Base-by-base conservation (phyloP, 2,329 filamentous ascomycete genomes). In the Alternaria dauci region DNA sequence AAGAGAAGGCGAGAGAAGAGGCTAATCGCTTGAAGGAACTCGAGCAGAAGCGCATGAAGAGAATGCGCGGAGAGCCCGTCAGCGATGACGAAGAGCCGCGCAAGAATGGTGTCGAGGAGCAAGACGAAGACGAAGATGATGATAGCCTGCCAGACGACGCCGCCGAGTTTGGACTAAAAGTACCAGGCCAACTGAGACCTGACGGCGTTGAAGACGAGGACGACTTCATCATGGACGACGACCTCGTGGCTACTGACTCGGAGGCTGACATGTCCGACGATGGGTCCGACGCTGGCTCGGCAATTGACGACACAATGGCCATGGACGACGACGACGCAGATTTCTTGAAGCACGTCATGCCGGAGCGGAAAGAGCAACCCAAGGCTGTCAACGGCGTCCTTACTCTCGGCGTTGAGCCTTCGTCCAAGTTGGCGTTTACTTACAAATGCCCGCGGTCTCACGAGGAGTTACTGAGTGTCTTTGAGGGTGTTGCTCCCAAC, bases 161-260 rank as follows among this genome's bases (percentile, higher is more conserved):
- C 14, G 85, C 82, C 50, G 82, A 84, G 51, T 90, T 89, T 71
- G 88, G 88, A 1, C 79, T 90, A n/a, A 85, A 85, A 4, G 85
- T 90, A 73, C 55, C 65, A 38, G 44, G 70, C 84, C 90, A 72
- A 28, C 71, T 71, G 26, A 72, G 76, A 73, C 67, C 75, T 65
- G 62, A 72, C 55, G 68, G 78, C 67, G 59, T 96, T 34, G 93
- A 97, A 66, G 94, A 97, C 69, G 94, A 98, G 75, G 94, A 98
- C 70, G 93, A 97, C 70, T 98, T 98, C 71, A 76, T 94, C 26
- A 89, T 97, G 63, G 94, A 98, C 60, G 92, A 95, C 63, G 91
- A 96, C 72, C 84, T 98, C 16, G 86, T 97, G 34, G 93, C 93
- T 12, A 94, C 89, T 68, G 91, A 89, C 38, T 94, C 92, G 3